These are phyloP conservation scores for Marasmius tenuissimus DNA, from an alignment of 1,284 basidiomycete genomes.

Conservation along the genomic window DNA sequence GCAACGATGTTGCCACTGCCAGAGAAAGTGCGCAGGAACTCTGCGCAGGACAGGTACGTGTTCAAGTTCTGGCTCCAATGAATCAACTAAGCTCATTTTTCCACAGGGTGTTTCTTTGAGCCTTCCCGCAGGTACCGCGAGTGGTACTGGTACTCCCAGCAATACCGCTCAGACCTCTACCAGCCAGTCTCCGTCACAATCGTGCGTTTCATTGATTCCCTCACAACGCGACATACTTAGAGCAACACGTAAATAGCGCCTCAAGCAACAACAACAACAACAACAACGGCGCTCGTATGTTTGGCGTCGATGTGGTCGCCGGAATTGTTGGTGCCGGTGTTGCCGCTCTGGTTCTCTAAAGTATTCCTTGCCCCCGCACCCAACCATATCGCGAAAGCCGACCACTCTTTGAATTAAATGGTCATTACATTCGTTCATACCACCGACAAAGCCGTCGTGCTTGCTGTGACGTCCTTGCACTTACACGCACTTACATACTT, in stretches of 20 bases:
- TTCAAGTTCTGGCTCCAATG: background rate
- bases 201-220: no score
- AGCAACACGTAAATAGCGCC: no score
- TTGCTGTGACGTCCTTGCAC: no score
- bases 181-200: no score
- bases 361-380: background rate
- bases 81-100: background rate
- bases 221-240: no score
- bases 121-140: background rate
- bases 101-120: background rate
- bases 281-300: background rate
- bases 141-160: background rate
- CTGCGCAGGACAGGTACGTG: slow-evolving; percentile 2
- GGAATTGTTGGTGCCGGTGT: background rate
- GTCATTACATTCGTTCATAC: no score
- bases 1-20: background rate
- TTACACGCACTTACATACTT: no score
- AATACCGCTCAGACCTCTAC: background rate
- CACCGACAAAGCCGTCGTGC: no score
- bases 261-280: no score
- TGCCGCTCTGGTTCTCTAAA: background rate
- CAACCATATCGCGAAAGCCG: background rate
- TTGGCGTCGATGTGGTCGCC: background rate
- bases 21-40: background rate
- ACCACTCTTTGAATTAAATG: no score